Evolutionary conservation across 768 basidiomycete species (phyloP).

Genomic region (Fistulinella prunicolor): DNA sequence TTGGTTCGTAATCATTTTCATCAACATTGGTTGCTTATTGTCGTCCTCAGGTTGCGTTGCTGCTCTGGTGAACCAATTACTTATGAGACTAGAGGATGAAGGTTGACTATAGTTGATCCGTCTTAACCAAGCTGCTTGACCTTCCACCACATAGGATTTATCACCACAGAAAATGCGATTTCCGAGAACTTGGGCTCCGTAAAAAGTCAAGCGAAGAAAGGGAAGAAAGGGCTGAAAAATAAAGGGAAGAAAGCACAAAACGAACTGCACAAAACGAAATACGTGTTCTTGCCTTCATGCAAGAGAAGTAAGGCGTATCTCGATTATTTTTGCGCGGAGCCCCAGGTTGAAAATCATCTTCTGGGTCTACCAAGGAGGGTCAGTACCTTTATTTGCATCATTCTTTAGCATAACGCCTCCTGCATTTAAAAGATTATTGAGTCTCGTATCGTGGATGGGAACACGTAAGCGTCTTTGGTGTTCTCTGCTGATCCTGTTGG

Average conservation of each 20-base stretch:
- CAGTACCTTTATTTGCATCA: constrained; percentile 15
- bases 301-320: constrained; percentile 47
- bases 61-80: constrained; percentile 55
- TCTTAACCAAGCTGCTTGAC: constrained; percentile 5
- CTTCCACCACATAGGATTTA: constrained; percentile 48
- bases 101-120: constrained; percentile 37
- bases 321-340: constrained; percentile 68
- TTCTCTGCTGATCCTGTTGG: not conserved
- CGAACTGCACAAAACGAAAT: constrained; percentile 54
- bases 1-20: constrained; percentile 44
- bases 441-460: constrained; percentile 10
- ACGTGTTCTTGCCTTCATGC: constrained; percentile 52
- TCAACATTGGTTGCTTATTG: constrained; percentile 5
- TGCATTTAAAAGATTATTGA: constrained; percentile 11
- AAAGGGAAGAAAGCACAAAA: constrained; percentile 45
- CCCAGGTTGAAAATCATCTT: constrained; percentile 55
- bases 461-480: constrained; percentile 7
- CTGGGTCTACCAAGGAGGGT: constrained; percentile 62
- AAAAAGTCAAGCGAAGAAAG: constrained; percentile 37
- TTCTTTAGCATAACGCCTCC: constrained; percentile 1
- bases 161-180: constrained; percentile 47
- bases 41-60: constrained; percentile 47
- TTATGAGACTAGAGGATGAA: constrained; percentile 69
- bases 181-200: constrained; percentile 49
- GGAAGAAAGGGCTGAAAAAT: constrained; percentile 40